Base-by-base conservation (phyloP, 768 basidiomycete species). In the Rhodotorula paludigena region DNA sequence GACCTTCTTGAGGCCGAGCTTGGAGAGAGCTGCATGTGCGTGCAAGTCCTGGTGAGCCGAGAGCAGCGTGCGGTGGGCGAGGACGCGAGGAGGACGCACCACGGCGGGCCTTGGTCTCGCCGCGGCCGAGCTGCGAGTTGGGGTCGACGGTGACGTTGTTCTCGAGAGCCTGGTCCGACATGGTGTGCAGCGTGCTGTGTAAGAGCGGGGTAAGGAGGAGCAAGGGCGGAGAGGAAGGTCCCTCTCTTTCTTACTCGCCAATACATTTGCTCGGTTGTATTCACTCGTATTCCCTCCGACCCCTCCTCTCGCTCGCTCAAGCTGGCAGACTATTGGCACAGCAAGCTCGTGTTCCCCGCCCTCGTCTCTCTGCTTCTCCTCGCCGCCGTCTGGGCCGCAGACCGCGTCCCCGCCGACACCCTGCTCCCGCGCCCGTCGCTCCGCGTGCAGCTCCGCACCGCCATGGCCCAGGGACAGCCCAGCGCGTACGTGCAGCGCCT, bases 1-100 rank as follows among this genome's bases (percentile, higher is more conserved):
- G 63, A 99, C 89, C 80, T 86, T 88, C 82, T 96, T 96, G 80
- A 99, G 81, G 47, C 96, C 96, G 74, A 98, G 83, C 73, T 87
- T 82, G 72, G 92, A 83, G 60, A 97, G 85, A 23, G 92, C 92
- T 72, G 47, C 14, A 9, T n/a, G n/a, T 3, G n/a, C n/a, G 14
- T 12, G 23, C 12, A 16, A 28, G n/a, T 12, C 1, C n/a, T n/a
- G n/a, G n/a, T 41, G n/a, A 4, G 30, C 20, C 0, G 32, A 14
- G 8, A 12, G 36, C 35, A n/a, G 57, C 28, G 33, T 16, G 48
- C 2, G n/a, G 30, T 32, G 38, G 35, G 39, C 21, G 6, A 47
- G 39, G 38, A 2, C 33, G 48, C 20, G 55, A 35, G 35, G 21
- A 30, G 12, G 21, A 52, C 63, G 9, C 9, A 64, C 68, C 68